phyloP scores from a whole-genome alignment of 257 asterid genomes.

The Primulina tabacum region DNA sequence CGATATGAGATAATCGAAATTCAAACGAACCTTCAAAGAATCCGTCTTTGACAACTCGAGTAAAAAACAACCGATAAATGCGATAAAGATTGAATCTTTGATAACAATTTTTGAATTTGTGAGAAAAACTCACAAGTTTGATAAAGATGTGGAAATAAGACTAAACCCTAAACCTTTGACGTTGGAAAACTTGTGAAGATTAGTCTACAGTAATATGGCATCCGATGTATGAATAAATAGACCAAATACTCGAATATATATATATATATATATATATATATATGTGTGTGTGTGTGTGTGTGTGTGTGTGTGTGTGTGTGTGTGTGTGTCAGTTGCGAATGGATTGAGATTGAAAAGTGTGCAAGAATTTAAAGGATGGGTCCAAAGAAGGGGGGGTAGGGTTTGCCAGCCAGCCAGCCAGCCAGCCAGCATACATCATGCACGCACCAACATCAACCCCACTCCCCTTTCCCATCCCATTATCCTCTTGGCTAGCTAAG shows the following conservation, averaged over 20 bases:
- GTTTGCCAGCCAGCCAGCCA: constrained; percentile 44
- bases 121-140: too few species aligned
- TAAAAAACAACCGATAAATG: too few species aligned
- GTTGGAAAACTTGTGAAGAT: background rate
- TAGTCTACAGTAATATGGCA: background rate
- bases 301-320: too few species aligned
- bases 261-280: too few species aligned
- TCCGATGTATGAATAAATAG: background rate
- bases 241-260: background rate
- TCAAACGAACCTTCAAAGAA: too few species aligned
- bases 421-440: constrained; percentile 62
- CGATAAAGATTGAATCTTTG: too few species aligned
- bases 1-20: too few species aligned
- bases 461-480: constrained; percentile 23
- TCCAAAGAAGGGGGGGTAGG: constrained; percentile 39
- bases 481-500: background rate
- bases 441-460: constrained; percentile 34
- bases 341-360: constrained; percentile 4
- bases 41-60: too few species aligned
- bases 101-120: too few species aligned
- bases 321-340: too few species aligned
- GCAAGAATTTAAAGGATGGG: constrained; percentile 41
- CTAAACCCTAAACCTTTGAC: too few species aligned
- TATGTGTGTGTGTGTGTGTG: background rate
- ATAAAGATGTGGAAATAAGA: too few species aligned